Percentiles rank a stretch among this genome's conserved stretches.
phyloP scores from a whole-genome alignment of 2,329 filamentous ascomycete genomes.

The Alternaria conjuncta region DNA sequence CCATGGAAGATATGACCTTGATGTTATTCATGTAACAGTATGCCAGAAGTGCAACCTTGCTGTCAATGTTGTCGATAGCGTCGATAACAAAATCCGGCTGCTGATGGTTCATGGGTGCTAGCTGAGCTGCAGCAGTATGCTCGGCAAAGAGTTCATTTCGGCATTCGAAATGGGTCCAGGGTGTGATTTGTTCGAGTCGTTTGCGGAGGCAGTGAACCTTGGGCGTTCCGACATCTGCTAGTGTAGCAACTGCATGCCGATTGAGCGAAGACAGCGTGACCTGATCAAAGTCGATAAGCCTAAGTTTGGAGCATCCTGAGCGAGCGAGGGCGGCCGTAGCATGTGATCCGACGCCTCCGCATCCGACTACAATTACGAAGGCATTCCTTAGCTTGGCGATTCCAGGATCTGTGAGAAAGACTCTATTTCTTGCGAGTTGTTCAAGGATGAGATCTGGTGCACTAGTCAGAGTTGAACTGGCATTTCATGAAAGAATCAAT shows the following conservation, averaged over 20 bases:
- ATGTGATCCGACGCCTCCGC: conserved; percentile 94
- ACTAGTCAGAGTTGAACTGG: conserved; percentile 2
- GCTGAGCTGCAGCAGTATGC: conserved; percentile 67
- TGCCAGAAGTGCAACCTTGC: conserved; percentile 87
- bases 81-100: conserved; percentile 90
- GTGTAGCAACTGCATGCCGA: conserved; percentile 91
- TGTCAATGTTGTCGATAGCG: conserved; percentile 98
- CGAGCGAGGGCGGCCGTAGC: conserved; percentile 84
- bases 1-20: conserved; percentile 92
- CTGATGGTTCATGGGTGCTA: conserved; percentile 71
- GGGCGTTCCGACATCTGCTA: conserved; percentile 89
- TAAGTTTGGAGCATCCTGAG: conserved; percentile 85
- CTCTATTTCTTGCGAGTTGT: conserved; percentile 89
- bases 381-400: conserved; percentile 78
- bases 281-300: conserved; percentile 96
- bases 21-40: conserved; percentile 82
- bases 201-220: conserved; percentile 87
- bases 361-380: conserved; percentile 89
- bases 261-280: conserved; percentile 94
- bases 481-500: neutral
- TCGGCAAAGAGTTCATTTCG: conserved; percentile 82
- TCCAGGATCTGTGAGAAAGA: conserved; percentile 85
- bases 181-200: conserved; percentile 82
- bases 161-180: conserved; percentile 91
- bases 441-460: conserved; percentile 83